phyloP scores from a whole-genome alignment of 768 basidiomycete species.

The Leccinellum rugosiceps region DNA sequence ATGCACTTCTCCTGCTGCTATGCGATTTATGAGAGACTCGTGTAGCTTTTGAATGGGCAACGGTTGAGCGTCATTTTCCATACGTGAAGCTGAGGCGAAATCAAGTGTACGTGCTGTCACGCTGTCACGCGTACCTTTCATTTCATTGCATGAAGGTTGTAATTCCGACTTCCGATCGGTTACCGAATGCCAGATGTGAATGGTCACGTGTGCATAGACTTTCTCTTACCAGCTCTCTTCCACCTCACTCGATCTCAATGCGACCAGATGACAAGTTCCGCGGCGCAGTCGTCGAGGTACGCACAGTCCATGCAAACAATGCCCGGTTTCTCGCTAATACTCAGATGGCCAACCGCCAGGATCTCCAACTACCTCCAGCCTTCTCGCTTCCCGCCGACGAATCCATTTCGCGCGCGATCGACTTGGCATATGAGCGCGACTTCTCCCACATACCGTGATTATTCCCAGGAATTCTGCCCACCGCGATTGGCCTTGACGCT shows the following conservation, averaged over 20 bases:
- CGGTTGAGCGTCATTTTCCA: conserved; percentile 36
- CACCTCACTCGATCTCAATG: conserved; percentile 1
- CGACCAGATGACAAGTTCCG: conserved; percentile 58
- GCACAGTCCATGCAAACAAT: not conserved
- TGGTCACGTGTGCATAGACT: too few relatives aligned
- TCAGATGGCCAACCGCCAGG: conserved; percentile 23
- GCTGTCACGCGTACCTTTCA: too few relatives aligned
- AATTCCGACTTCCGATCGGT: not conserved
- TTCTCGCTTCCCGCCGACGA: conserved; percentile 75
- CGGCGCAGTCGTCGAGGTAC: conserved; percentile 87
- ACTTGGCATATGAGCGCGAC: conserved; percentile 89
- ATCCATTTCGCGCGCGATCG: conserved; percentile 71
- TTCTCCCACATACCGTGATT: conserved; percentile 90
- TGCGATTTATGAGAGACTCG: conserved; percentile 85
- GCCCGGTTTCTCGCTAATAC: not conserved
- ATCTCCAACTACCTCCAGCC: conserved; percentile 82
- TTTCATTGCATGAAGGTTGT: too few relatives aligned
- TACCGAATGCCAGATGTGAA: too few relatives aligned
- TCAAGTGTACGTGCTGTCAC: too few relatives aligned
- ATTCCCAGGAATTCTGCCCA: not conserved
- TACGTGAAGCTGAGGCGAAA: too few relatives aligned
- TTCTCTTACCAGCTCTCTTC: conserved; percentile 1
- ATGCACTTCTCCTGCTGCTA: conserved; percentile 74
- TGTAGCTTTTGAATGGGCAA: conserved; percentile 72
- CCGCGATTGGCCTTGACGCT: not conserved